Evolutionary conservation across 1,284 basidiomycete species (phyloP), one percentile per base, ranked within the genome.

Genomic region (Apiotrichum veenhuisii): DNA sequence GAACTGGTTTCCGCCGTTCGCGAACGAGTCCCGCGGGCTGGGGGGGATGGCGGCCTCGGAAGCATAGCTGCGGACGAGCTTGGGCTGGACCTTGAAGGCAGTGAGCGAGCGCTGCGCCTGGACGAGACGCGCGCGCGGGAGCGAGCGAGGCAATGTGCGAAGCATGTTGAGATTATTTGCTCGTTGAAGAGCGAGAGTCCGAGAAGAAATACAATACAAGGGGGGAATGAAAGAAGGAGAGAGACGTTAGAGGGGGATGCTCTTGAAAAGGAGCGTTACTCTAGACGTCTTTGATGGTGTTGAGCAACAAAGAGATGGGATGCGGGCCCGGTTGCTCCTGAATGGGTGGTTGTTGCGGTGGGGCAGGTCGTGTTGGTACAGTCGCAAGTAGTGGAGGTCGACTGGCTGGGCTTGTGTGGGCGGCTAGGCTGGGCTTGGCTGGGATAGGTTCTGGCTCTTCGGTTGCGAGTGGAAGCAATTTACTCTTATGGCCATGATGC

Each of bases 1-100:
- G 81, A 95, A 94, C 41, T 90, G 82, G 79, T 96, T 96, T 46
- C 87, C 91, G 52, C 91, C 91, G 64, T 89, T 93, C 23, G 91
- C 91, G 73, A 95, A 94, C 20, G 83, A 58, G 67, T 80, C 79
- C 56, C 74, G 76, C 36, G 74, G 66, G 38, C 73, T 74, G 7
- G 78, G 78, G 14, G 74, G 64, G 23, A 67, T 57, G 34, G 73
- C 68, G 52, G 55, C 50, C 48, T 69, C 58, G 45, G 70, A 66
- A 4, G 74, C 73, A 50, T 74, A 74, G 25, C 26, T 45, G 47
- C 67, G 64, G 53, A 49, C 20, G 34, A 37, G 36, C 47, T 55
- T 56, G 52, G 50, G 52, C 44, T 47, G 55, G 26, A 50, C 36
- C 26, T 48, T 38, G 48, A 44, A 41, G 22, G 54, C 50, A 50